Percentiles rank a stretch among this genome's conserved stretches.
phyloP scores from a whole-genome alignment of 2,329 filamentous ascomycete species.

The Pseudofabraea citricarpa region DNA sequence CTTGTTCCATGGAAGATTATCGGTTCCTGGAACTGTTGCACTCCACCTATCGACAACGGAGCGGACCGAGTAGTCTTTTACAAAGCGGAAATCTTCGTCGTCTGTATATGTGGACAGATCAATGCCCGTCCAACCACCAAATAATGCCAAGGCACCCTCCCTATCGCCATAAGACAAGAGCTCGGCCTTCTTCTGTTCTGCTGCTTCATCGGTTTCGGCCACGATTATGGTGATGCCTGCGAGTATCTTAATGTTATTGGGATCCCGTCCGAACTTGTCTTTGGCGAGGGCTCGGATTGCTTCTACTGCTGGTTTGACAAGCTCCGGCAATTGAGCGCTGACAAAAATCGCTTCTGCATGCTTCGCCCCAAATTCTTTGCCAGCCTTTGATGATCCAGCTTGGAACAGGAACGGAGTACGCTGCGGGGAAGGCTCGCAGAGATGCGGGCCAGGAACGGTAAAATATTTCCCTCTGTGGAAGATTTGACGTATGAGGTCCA shows the following conservation, averaged over 20 bases:
- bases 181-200: constrained; percentile 56
- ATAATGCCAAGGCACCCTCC: constrained; percentile 65
- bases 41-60: constrained; percentile 36
- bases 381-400: constrained; percentile 60
- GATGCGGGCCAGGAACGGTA: constrained; percentile 58
- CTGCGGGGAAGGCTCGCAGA: constrained; percentile 61
- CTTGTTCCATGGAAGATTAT: constrained; percentile 61
- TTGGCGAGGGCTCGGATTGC: constrained; percentile 54
- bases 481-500: constrained; percentile 56
- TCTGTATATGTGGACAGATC: constrained; percentile 56
- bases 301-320: constrained; percentile 57
- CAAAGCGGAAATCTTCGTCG: constrained; percentile 57
- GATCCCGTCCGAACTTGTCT: constrained; percentile 47
- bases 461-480: constrained; percentile 62
- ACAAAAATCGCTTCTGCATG: constrained; percentile 71
- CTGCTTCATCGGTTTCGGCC: constrained; percentile 61
- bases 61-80: constrained; percentile 29
- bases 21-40: constrained; percentile 50
- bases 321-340: constrained; percentile 56
- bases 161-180: constrained; percentile 56
- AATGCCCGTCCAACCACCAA: constrained; percentile 71
- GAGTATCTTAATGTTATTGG: constrained; percentile 59
- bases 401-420: constrained; percentile 64
- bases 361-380: constrained; percentile 61
- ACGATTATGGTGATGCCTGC: constrained; percentile 63